Conservation (phyloP, 1,139 yeast species). For the Sugiyamaella xylanicola region DNA sequence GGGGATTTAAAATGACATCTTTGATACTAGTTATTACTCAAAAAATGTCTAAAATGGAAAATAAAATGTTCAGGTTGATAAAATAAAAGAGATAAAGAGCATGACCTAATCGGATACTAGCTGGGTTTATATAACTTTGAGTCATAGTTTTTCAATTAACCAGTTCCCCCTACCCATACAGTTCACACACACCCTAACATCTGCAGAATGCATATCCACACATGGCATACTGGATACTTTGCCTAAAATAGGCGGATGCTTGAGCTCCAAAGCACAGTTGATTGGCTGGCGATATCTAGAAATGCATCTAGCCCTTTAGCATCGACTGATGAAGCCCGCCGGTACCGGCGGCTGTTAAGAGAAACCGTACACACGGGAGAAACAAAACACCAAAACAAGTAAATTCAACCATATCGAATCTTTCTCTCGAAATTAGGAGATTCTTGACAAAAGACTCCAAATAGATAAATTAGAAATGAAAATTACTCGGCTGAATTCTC, state of each 20-base stretch:
- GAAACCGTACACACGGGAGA: background rate
- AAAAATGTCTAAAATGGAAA: slow-evolving; percentile 15
- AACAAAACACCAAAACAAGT: background rate
- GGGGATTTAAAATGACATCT: slow-evolving; percentile 23
- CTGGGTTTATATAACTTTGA: slow-evolving; percentile 19
- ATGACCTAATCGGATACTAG: background rate
- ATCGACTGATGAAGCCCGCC: background rate
- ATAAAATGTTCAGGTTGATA: background rate
- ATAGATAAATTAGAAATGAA: no score
- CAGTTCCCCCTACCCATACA: background rate
- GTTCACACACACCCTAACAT: background rate
- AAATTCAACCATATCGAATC: no score
- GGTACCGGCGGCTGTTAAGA: slow-evolving; percentile 4
- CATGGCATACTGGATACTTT: background rate
- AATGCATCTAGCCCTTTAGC: background rate
- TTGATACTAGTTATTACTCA: slow-evolving; percentile 14
- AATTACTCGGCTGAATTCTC: no score
- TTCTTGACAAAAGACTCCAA: no score
- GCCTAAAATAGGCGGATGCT: background rate
- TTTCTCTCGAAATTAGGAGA: no score
- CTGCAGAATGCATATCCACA: background rate
- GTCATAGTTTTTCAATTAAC: slow-evolving; percentile 3
- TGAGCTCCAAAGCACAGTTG: background rate
- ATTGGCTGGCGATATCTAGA: slow-evolving; percentile 9
- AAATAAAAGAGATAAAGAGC: background rate